Conservation (phyloP, 768 basidiomycete species). For the Auricularia sp. region DNA sequence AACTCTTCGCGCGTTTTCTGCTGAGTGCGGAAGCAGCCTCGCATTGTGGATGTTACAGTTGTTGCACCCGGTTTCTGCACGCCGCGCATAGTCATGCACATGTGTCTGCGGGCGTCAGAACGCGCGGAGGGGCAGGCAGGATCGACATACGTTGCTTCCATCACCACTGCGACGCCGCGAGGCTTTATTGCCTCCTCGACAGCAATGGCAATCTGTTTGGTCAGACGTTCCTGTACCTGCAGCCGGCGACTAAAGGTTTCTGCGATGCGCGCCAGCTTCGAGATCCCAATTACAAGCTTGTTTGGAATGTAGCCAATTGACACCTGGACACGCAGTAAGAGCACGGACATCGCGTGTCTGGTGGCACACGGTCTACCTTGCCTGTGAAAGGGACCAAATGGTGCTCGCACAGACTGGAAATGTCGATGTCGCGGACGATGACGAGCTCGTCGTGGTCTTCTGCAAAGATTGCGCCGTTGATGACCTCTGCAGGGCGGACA, state of each 20-base stretch:
- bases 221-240: constrained; percentile 95
- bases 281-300: constrained; percentile 84
- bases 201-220: constrained; percentile 95
- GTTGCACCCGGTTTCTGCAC: constrained; percentile 96
- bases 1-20: constrained; percentile 98
- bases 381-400: constrained; percentile 97
- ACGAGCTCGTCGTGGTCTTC: constrained; percentile 99
- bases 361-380: constrained; percentile 50
- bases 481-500: constrained; percentile 57
- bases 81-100: constrained; percentile 99
- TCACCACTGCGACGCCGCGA: constrained; percentile 95
- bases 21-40: constrained; percentile 95
- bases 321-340: constrained; percentile 40
- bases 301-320: constrained; percentile 98
- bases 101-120: constrained; percentile 46
- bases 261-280: constrained; percentile 92
- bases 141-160: constrained; percentile 85
- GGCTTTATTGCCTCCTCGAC: constrained; percentile 97
- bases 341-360: neutral
- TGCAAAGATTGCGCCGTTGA: constrained; percentile 95
- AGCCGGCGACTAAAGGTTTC: constrained; percentile 93
- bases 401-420: constrained; percentile 96
- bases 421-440: constrained; percentile 91
- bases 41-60: constrained; percentile 95
- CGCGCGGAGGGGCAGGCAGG: neutral